Evolutionary conservation across 2,329 filamentous ascomycete species (phyloP), one percentile per base, ranked within the genome.

Genomic region (Fusarium buharicum): DNA sequence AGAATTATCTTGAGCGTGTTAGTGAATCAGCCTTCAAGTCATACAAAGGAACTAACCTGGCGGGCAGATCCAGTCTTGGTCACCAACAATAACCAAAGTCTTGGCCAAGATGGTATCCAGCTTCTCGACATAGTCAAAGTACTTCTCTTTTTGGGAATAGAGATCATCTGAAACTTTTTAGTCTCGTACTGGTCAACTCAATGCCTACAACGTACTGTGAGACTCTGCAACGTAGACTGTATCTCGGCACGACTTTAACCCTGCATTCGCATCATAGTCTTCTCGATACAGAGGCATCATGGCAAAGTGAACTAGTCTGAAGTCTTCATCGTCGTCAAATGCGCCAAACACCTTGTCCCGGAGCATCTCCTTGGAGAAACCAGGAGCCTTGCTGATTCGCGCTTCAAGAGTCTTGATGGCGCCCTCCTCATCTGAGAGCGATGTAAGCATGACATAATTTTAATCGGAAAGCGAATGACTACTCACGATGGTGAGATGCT

Each of bases 61-160:
- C 3, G 60, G 60, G 16, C 57, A 65, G 36, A 65, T 65, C 62
- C 62, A 65, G 31, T 65, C 62, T 27, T 63, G 52, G 6, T 65
- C 62, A 7, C 62, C 62, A 13, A 61, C 62, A 9, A 65, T 38
- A 1, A 65, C 50, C 10, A 65, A 48, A 2, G 62, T 65, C 30
- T 53, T 61, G 13, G 59, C 62, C 1, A 27, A 30, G 36, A 65
- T 53, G 2, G 5, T 46, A 2, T 16, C 16, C 5, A 65, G 59
- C 3, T 30, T 47, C 1, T 64, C 39, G 2, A 24, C 37, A 14
- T 64, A 65, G 34, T 65, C 59, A 34, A 65, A 65, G 16, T 65
- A 65, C 28, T 64, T 65, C 18, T 65, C 62, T 3, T 49, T 6
- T 20, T 58, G 33, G 0, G 62, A 61, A 45, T 65, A 65, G 8